Evolutionary conservation across 306 rosid genomes (phyloP), one percentile per base, ranked within the genome.

Genomic region (Rosa multiflora): DNA sequence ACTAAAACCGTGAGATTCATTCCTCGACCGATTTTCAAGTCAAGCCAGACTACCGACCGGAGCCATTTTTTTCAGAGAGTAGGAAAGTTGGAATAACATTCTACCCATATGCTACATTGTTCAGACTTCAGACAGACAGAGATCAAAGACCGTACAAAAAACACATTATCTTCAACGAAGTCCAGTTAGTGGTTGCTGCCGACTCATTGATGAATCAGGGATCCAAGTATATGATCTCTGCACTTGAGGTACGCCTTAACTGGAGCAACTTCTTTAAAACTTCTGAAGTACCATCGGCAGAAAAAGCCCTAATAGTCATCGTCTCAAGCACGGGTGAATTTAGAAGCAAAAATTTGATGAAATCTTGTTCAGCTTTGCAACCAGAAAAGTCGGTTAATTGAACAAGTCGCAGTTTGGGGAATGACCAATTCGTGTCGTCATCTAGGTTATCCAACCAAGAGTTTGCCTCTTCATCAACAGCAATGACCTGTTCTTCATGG

Each of bases 211-310:
- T 72, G 17, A 72, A 75, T 29, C 32, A 29, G 32, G 32, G 56
- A 15, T 88, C 92, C 56, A 59, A 20, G 77, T 79, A 89, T 72
- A 88, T 53, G 49, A 89, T 81, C 81, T 88, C 90, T 67, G 90
- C 89, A 51, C 39, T 80, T 5, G 97, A 91, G 62, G 77, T 70
- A 80, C 92, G 83, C 80, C 85, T 80, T 52, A 78, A 88, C 70
- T 87, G 81, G 80, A 88, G 61, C 44, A 91, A 71, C 70, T 87
- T 83, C 83, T 83, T 86, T 52, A 74, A 56, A 75, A 91, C 67
- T 48, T 81, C 86, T 6, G 18, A 29, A 32, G 69, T 82, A 18
- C 35, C 85, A 44, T 35, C 37, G 32, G 11, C 13, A 35, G 52
- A 35, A 29, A 29, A 29, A 29, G 32, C 87, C 79, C 76, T 81